A percentile compares a stretch with the other conserved stretches of the same genome.
These are phyloP conservation scores for Phragmites australis DNA, from an alignment of 176 grass and related monocot species.

Conservation along the genomic window DNA sequence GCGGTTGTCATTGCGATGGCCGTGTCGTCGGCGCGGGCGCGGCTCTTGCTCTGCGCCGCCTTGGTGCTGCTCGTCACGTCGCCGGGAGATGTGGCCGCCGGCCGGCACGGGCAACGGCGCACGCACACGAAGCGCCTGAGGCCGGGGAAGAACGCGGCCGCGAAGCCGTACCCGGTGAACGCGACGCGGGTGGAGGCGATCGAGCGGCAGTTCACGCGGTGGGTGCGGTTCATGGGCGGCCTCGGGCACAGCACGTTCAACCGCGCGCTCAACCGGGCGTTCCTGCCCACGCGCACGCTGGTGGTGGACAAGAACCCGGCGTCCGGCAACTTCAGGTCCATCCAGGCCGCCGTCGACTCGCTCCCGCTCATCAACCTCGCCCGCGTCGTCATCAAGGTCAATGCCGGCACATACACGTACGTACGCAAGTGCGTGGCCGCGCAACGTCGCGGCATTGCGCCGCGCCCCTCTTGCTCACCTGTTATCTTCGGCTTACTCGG, in stretches of 20 bases:
- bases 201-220: slow-evolving; percentile 74
- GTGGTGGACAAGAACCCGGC: slow-evolving; percentile 67
- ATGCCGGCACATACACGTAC: slow-evolving; percentile 91
- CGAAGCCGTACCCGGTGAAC: slow-evolving; percentile 57
- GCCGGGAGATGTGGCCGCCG: background rate
- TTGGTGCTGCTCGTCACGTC: slow-evolving; percentile 1
- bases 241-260: slow-evolving; percentile 57
- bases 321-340: slow-evolving; percentile 66
- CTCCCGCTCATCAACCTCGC: slow-evolving; percentile 80
- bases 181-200: slow-evolving; percentile 55
- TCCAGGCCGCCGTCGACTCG: slow-evolving; percentile 88
- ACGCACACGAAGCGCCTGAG: slow-evolving; percentile 57
- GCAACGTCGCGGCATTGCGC: too few species aligned
- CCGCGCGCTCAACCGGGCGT: slow-evolving; percentile 48
- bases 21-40: background rate
- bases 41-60: background rate
- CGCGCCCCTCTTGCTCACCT: too few species aligned
- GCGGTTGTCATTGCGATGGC: background rate
- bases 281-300: slow-evolving; percentile 54
- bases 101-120: background rate
- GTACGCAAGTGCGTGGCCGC: slow-evolving; percentile 10
- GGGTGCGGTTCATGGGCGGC: slow-evolving; percentile 70
- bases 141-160: slow-evolving; percentile 15
- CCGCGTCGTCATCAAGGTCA: slow-evolving; percentile 90
- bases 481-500: too few species aligned